Evolutionary conservation across 768 basidiomycete genomes (phyloP), one percentile per base, ranked within the genome.

Genomic region (Lactarius psammicola): DNA sequence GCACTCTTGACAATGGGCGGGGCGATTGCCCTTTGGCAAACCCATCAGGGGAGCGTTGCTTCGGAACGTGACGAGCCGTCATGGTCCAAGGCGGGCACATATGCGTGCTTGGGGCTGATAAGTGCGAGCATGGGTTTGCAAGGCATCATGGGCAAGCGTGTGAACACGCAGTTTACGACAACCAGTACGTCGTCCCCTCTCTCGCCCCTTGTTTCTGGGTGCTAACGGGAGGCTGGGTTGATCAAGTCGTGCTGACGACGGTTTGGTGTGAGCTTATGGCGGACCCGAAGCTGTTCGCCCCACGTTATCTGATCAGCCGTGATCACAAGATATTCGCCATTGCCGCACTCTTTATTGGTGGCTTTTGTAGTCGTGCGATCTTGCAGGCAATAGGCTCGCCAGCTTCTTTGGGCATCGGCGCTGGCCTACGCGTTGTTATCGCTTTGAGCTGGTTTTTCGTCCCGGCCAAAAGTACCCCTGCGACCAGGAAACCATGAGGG

Each of bases 251-350:
- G 53, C 80, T 95, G 11, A 95, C 93, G 18, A 91, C 90, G 20
- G 84, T 93, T 63, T 95, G 92, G 92, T 91, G 92, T 69, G 93
- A 95, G 71, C 84, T 95, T 56, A 82, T 90, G 82, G 87, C 87
- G 58, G 91, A 93, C 74, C 92, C 92, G 0, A 76, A 84, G 56
- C 83, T 95, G 26, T 89, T 94, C 80, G 71, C 80, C 30, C 63
- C 84, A 55, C 80, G 80, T 46, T 78, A 82, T 58, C 81, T 89
- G 67, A 74, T 73, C 10, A 80, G 86, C 1, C 86, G 91, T 56
- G 91, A 94, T 74, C 86, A 90, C 76, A 86, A 87, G 72, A 72
- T 86, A 54, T 78, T 90, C 71, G 91, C 86, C 3, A 85, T 89
- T 62, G 33, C 76, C 40, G 74, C 83, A n/a, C 82, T 94, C 60